Evolutionary conservation across 225 moss, liverwort and hornwort genomes (phyloP).

Genomic region (Pseudoscleropodium purum): DNA sequence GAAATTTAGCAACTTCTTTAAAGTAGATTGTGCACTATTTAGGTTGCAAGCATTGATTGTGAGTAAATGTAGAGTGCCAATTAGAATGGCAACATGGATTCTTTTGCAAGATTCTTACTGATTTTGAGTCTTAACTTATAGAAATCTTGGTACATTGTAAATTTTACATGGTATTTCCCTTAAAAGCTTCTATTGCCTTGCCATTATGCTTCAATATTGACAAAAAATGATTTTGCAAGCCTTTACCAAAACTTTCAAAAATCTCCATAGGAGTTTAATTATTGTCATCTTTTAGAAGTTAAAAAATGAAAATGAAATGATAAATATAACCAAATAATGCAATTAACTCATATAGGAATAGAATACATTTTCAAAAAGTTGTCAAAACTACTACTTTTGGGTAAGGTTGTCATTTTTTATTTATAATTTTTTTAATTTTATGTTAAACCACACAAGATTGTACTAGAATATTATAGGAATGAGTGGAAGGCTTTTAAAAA

Average conservation of each 20-base stretch:
- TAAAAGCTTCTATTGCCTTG: not conserved
- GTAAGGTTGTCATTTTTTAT: not conserved
- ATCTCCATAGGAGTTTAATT: accelerated
- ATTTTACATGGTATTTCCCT: not conserved
- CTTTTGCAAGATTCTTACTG: not conserved
- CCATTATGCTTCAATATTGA: not conserved
- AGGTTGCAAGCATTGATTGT: not conserved
- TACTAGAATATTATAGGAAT: not conserved
- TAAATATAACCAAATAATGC: not conserved
- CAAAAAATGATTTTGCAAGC: not conserved
- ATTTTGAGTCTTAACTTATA: not conserved
- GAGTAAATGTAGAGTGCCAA: not conserved
- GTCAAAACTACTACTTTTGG: not conserved
- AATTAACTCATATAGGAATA: not conserved
- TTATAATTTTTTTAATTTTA: no score
- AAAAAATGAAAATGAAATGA: not conserved
- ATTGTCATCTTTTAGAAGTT: not conserved
- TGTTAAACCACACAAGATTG: not conserved
- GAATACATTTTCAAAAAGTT: not conserved
- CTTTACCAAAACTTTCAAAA: not conserved
- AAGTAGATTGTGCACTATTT: not conserved
- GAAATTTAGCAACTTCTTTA: not conserved
- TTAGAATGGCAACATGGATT: not conserved
- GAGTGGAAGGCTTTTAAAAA: not conserved
- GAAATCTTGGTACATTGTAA: not conserved